phyloP scores from a whole-genome alignment of 371 early-diverging fungal species.

The Mucor circinelloides region DNA sequence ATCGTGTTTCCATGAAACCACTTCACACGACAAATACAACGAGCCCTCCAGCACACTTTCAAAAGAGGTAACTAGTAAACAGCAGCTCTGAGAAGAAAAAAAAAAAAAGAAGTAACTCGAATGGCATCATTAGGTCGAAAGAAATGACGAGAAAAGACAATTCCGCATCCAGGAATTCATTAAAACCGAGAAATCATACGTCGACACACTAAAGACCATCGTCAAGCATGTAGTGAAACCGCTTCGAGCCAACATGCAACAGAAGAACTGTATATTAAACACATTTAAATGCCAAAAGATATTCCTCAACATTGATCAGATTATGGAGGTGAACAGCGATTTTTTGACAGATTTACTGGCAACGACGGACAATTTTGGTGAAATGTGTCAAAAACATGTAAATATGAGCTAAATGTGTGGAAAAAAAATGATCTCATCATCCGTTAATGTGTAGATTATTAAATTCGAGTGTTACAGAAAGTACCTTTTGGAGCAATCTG shows the following conservation, averaged over 20 bases:
- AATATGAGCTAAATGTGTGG: conserved; percentile 1
- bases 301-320: conserved; percentile 48
- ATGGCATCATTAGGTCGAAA: conserved; percentile 2
- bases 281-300: conserved; percentile 43
- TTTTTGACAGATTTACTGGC: conserved; percentile 35
- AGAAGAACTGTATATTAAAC: conserved; percentile 36
- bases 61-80: neutral
- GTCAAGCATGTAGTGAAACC: conserved; percentile 39
- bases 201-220: conserved; percentile 35
- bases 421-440: neutral
- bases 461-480: conserved; percentile 52
- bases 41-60: neutral
- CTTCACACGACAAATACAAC: neutral
- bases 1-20: neutral
- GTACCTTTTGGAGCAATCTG: conserved; percentile 38
- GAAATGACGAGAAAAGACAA: conserved; percentile 34
- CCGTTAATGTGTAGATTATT: conserved; percentile 25
- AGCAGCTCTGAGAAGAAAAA: neutral
- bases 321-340: conserved; percentile 29
- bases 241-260: conserved; percentile 20
- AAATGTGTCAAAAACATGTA: conserved; percentile 48
- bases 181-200: conserved; percentile 42
- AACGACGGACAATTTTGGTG: conserved; percentile 30
- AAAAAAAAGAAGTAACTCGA: neutral
- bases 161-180: conserved; percentile 46